Base-by-base conservation (phyloP, 202 grass and related monocot genomes). In the Musa balbisiana region DNA sequence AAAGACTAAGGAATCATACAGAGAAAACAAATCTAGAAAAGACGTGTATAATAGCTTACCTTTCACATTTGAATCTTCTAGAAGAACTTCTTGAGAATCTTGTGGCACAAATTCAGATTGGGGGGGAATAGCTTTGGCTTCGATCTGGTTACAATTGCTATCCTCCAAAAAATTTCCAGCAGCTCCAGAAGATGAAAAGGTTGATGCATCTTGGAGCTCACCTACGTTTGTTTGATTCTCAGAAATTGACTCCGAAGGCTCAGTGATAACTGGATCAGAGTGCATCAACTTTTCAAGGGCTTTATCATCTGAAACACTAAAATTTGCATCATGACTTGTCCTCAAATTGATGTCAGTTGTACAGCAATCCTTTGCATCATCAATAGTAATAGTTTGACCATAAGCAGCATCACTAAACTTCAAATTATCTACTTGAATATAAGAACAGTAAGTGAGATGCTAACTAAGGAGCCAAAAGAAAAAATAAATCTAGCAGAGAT, bases 51-150 rank as follows among this genome's bases (percentile, higher is more conserved):
- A 76, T 51, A 55, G 56, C 60, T 49, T 55, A 86, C 76, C 78
- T 82, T 10, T 65, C 72, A 56, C 51, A 9, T 54, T 8, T n/a
- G 24, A 33, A 69, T 74, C 51, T 87, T 83, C 19, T 70, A 70
- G 71, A 67, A 23, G 13, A 74, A 55, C 64, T 9, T 72, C 3
- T 20, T 51, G 77, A 3, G 2, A 53, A 55, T 60, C 72, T 74
- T 74, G 52, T 22, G 2, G 15, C 10, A 27, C 13, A 67, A 82
- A 25, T 52, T 79, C 72, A 79, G 14, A 22, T 60, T 79, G 27
- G 20, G 67, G 71, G 26, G 72, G 54, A 2, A 55, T 68, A 43
- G 50, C 62, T 13, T 53, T 73, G 51, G 29, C 50, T 78, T 55
- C 70, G 56, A 72, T 50, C 73, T 83, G 74, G 55, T 54, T 76